Evolutionary conservation across 1,139 yeast genomes (phyloP).

Genomic region (Taphrina flavorubra): DNA sequence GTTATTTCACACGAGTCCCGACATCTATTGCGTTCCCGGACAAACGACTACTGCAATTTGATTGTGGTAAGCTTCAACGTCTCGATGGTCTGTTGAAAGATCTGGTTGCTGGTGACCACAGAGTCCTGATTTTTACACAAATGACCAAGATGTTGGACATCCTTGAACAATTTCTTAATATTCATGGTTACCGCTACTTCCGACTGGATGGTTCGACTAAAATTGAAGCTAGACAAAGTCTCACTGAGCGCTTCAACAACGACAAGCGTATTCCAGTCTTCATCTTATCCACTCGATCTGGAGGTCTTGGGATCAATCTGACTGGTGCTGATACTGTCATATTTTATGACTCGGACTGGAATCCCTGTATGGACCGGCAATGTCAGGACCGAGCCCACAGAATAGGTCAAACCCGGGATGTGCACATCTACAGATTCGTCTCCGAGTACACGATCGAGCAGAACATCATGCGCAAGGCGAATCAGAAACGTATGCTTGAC

Average conservation of each 20-base stretch:
- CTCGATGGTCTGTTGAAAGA: conserved; percentile 76
- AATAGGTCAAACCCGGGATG: conserved; percentile 97
- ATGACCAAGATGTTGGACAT: conserved; percentile 97
- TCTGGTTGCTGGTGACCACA: conserved; percentile 81
- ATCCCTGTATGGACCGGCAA: conserved; percentile 99
- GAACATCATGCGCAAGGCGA: conserved; percentile 90
- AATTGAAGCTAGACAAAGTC: conserved; percentile 91
- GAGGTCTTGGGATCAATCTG: conserved; percentile 95
- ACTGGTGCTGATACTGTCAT: conserved; percentile 99
- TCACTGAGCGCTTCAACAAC: conserved; percentile 89
- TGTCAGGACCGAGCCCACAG: conserved; percentile 99
- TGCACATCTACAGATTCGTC: conserved; percentile 93
- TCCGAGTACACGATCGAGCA: conserved; percentile 96
- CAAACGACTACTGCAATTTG: conserved; percentile 86
- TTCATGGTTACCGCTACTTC: conserved; percentile 92
- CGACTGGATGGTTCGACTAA: conserved; percentile 97
- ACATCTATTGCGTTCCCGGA: conserved; percentile 96
- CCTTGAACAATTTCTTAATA: conserved; percentile 87
- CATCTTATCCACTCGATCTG: conserved; percentile 92
- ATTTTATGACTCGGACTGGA: conserved; percentile 99
- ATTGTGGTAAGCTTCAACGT: conserved; percentile 94
- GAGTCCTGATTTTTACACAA: conserved; percentile 95
- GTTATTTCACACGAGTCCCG: conserved; percentile 84
- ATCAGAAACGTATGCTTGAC: conserved; percentile 92
- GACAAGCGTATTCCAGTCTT: conserved; percentile 88